Evolutionary conservation across 495 filamentous ascomycete genomes (phyloP).

Genomic region (Friedmanniomyces simplex): DNA sequence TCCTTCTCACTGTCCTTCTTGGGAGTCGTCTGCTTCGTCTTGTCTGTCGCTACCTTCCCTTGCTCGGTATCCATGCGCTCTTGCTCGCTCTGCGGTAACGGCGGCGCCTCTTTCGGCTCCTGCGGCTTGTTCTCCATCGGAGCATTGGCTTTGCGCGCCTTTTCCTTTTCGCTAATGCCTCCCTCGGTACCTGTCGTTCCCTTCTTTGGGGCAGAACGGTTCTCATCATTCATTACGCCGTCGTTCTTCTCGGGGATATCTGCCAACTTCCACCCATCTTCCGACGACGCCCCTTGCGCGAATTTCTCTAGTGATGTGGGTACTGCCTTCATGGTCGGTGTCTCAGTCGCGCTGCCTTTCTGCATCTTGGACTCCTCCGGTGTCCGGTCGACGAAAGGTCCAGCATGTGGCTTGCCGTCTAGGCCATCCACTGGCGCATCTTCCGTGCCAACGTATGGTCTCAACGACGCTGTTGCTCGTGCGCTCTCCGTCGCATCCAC

Average conservation of each 20-base stretch:
- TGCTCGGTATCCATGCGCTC: slow-evolving; percentile 37
- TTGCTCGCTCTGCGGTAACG: slow-evolving; percentile 68
- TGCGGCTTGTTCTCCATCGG: slow-evolving; percentile 65
- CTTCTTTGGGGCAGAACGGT: slow-evolving; percentile 60
- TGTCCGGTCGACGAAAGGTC: slow-evolving; percentile 48
- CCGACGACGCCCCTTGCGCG: slow-evolving; percentile 25
- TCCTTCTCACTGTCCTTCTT: slow-evolving; percentile 38
- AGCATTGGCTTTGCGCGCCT: slow-evolving; percentile 51
- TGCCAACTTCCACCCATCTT: slow-evolving; percentile 45
- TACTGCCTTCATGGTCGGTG: slow-evolving; percentile 24
- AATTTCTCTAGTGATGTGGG: slow-evolving; percentile 29
- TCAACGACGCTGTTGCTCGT: slow-evolving; percentile 29
- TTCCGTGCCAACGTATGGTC: slow-evolving; percentile 53
- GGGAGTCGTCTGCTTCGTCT: slow-evolving; percentile 36
- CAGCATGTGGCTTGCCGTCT: slow-evolving; percentile 89
- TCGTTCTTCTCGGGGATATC: slow-evolving; percentile 68
- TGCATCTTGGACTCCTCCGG: slow-evolving; percentile 26
- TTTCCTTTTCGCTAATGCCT: slow-evolving; percentile 74
- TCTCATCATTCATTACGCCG: slow-evolving; percentile 83
- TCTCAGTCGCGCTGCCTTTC: slow-evolving; percentile 39
- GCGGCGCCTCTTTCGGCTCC: slow-evolving; percentile 73
- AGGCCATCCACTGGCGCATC: slow-evolving; percentile 90
- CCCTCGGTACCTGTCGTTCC: slow-evolving; percentile 82
- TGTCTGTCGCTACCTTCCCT: slow-evolving; percentile 22
- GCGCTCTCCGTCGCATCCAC: neutral